Evolutionary conservation across 23 red algal species (phyloP), one percentile per base, ranked within the genome.

Genomic region (Gracilariopsis chorda): DNA sequence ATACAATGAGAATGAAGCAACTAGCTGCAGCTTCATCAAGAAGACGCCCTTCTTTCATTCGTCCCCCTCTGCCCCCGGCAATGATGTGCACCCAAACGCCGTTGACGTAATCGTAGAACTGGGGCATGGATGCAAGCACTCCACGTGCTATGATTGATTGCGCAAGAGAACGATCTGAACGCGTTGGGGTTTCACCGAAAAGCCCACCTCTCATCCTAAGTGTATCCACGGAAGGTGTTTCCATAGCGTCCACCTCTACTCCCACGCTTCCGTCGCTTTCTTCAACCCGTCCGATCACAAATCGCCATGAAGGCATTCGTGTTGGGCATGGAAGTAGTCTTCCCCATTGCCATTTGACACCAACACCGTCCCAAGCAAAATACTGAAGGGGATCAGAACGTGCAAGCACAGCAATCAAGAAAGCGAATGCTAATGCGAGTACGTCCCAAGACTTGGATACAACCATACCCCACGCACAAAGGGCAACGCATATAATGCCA

Each of bases 381-480:
- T 81, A 81, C 20, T 53, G 48, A 12, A 56, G 16, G 9, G 77
- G 77, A 59, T 81, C 77, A 11, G 77, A 25, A 20, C 77, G 77
- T 21, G 77, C 52, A 10, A 81, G 77, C 21, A 81, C 77, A 7
- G 77, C 77, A 19, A 81, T 33, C 23, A 51, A 81, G 47, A 59
- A 46, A 17, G 77, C 24, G 77, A 81, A 81, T 37, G 77, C 45
- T 7, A 81, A 51, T 29, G 77, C 77, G 21, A 81, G 41, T 28
- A 81, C 48, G 58, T 81, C 77, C 77, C 77, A 81, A 7, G 77
- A 55, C 29, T 81, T 36, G 25, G 77, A 33, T 37, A 48, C 48
- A 29, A 81, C 77, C 77, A 81, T 81, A 17, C 77, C 77, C 77
- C 77, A 81, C 45, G 52, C 48, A 51, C 77, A 81, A 55, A 81